Percentiles rank a stretch among this genome's conserved stretches.
Evolutionary conservation across 2,329 filamentous ascomycete species (phyloP).

Genomic region (Penicillium sp.): DNA sequence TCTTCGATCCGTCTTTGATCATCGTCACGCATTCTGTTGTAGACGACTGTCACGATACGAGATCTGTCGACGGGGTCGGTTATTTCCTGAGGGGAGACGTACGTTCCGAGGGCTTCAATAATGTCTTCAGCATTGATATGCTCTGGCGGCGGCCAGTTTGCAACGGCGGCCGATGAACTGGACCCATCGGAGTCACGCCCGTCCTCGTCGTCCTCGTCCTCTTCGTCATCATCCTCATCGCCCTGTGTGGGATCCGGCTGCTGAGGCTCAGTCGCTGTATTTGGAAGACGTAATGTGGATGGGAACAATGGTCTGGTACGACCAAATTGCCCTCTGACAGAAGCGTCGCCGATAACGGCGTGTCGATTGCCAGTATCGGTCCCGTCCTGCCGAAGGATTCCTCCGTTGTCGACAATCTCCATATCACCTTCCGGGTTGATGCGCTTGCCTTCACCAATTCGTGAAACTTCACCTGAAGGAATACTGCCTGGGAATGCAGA

Average conservation of each 20-base stretch:
- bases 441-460: slow-evolving; percentile 71
- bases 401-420: slow-evolving; percentile 65
- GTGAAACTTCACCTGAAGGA: slow-evolving; percentile 66
- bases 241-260: slow-evolving; percentile 13
- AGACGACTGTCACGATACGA: slow-evolving; percentile 47
- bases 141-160: slow-evolving; percentile 49
- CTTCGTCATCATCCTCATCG: slow-evolving; percentile 31
- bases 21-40: slow-evolving; percentile 48
- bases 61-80: slow-evolving; percentile 51
- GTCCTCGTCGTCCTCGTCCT: slow-evolving; percentile 32
- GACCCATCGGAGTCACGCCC: slow-evolving; percentile 32
- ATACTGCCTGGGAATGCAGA: slow-evolving; percentile 76
- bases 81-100: slow-evolving; percentile 50
- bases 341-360: slow-evolving; percentile 62
- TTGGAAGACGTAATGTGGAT: slow-evolving; percentile 35
- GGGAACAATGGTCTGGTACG: slow-evolving; percentile 43
- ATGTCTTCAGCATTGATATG: slow-evolving; percentile 50
- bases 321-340: slow-evolving; percentile 45
- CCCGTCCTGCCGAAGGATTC: slow-evolving; percentile 65
- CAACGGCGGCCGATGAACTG: slow-evolving; percentile 38
- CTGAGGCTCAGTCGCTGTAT: slow-evolving; percentile 21
- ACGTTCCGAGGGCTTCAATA: slow-evolving; percentile 49
- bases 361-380: slow-evolving; percentile 67
- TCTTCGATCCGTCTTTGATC: slow-evolving; percentile 46
- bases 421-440: slow-evolving; percentile 67